Conservation (phyloP, 2,329 filamentous ascomycete genomes). For the Hawksworthiomyces lignivorus region DNA sequence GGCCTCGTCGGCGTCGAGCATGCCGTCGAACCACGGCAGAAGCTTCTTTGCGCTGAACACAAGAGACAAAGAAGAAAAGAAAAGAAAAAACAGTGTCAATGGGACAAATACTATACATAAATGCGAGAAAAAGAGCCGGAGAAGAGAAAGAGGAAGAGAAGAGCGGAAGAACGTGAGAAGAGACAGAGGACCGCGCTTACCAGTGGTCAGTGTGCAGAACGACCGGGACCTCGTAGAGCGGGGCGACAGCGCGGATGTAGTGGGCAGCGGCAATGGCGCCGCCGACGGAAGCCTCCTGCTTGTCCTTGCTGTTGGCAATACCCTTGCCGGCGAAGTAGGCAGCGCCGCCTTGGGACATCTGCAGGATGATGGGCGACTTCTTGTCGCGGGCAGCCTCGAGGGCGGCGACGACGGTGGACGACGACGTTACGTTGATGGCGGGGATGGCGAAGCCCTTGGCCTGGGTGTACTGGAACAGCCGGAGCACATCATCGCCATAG, state of each 20-base stretch:
- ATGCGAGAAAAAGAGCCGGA: too few species aligned
- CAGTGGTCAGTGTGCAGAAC: constrained; percentile 88
- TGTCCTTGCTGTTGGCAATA: constrained; percentile 72
- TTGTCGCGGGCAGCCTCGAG: constrained; percentile 92
- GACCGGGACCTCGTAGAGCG: constrained; percentile 81
- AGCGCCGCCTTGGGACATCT: constrained; percentile 87
- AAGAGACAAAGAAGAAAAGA: constrained; percentile 29
- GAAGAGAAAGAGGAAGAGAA: background rate
- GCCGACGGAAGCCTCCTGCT: constrained; percentile 83
- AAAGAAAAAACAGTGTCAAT: background rate
- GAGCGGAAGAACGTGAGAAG: too few species aligned
- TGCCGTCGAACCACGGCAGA: constrained; percentile 92
- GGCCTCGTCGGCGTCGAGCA: constrained; percentile 87
- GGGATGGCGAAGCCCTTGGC: constrained; percentile 84
- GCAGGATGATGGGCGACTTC: constrained; percentile 87
- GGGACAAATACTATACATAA: too few species aligned
- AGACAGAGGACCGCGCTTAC: too few species aligned
- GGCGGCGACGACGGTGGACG: constrained; percentile 50
- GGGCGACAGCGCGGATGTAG: constrained; percentile 84
- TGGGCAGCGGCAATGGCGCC: constrained; percentile 85
- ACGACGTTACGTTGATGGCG: constrained; percentile 89
- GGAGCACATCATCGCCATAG: constrained; percentile 45
- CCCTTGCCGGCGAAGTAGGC: constrained; percentile 92
- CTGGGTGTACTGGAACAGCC: constrained; percentile 83
- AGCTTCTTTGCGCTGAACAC: constrained; percentile 95